Conservation (phyloP, 2,329 filamentous ascomycete genomes). For the Neopestalotiopsis rosae region DNA sequence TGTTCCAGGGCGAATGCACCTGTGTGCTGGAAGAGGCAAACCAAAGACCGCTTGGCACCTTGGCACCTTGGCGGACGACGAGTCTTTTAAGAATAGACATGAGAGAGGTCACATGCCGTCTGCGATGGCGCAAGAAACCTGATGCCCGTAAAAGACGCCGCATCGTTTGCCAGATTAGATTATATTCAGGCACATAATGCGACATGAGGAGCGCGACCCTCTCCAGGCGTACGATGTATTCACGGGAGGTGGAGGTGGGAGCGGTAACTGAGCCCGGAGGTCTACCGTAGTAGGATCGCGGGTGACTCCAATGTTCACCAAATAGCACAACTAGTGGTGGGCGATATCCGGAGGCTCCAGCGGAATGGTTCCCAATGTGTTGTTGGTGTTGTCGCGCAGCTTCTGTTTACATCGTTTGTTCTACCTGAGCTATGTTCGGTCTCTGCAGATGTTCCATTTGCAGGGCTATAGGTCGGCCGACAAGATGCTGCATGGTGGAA, state of each 20-base stretch:
- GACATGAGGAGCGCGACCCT: not conserved
- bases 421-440: not conserved
- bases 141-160: not conserved
- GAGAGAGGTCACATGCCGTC: slow-evolving; percentile 3
- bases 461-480: not conserved
- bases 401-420: not conserved
- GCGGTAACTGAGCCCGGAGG: not conserved
- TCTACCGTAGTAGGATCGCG: not conserved
- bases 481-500: not conserved
- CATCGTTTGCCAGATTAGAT: not conserved
- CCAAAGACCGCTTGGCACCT: slow-evolving; percentile 8
- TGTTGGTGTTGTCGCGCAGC: not conserved
- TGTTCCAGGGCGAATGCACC: not conserved
- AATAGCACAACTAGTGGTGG: too few relatives aligned
- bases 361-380: not conserved
- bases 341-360: not conserved
- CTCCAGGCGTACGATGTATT: not conserved
- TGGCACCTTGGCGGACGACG: slow-evolving; percentile 1
- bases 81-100: not conserved
- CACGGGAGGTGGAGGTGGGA: not conserved
- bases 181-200: not conserved
- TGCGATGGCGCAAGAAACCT: too few relatives aligned
- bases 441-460: not conserved
- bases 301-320: not conserved
- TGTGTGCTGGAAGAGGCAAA: not conserved